Conservation (phyloP, 2,329 filamentous ascomycete genomes). For the Epichloe bromicola region DNA sequence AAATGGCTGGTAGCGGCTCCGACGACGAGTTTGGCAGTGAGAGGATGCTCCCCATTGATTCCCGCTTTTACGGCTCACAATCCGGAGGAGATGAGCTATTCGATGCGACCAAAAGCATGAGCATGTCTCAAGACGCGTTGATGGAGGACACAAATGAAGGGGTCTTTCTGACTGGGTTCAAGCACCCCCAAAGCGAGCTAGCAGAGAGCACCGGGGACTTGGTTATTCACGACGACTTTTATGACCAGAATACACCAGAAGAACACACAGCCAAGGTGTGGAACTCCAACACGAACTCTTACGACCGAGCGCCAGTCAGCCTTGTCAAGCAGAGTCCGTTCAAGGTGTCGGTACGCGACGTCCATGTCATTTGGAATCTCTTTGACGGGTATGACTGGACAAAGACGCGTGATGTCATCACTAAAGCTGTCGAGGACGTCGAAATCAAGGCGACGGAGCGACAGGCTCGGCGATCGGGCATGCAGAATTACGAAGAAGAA, state of each 20-base stretch:
- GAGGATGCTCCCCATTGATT: conserved; percentile 24
- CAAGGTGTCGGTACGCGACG: conserved; percentile 65
- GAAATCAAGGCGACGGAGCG: conserved; percentile 72
- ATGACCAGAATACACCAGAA: conserved; percentile 46
- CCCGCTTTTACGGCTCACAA: conserved; percentile 35
- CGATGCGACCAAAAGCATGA: conserved; percentile 27
- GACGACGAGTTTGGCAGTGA: conserved; percentile 19
- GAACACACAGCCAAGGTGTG: conserved; percentile 60
- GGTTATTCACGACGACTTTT: conserved; percentile 66
- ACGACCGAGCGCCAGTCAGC: conserved; percentile 49
- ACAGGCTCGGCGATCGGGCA: conserved; percentile 42
- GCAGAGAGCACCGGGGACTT: conserved; percentile 49
- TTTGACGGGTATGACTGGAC: conserved; percentile 98
- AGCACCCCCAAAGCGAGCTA: conserved; percentile 13
- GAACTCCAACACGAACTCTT: conserved; percentile 66
- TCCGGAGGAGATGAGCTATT: conserved; percentile 33
- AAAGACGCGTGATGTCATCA: conserved; percentile 72
- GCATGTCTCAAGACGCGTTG: conserved; percentile 15
- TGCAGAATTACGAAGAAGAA: conserved; percentile 51
- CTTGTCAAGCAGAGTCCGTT: conserved; percentile 58
- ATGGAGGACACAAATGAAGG: conserved; percentile 26
- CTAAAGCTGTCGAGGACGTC: conserved; percentile 77
- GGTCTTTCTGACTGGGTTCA: conserved; percentile 22
- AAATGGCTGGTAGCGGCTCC: conserved; percentile 29
- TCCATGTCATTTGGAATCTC: conserved; percentile 93